A percentile compares a stretch with the other conserved stretches of the same genome.
phyloP scores from a whole-genome alignment of 768 basidiomycete genomes.

The Leccinum variicolor region DNA sequence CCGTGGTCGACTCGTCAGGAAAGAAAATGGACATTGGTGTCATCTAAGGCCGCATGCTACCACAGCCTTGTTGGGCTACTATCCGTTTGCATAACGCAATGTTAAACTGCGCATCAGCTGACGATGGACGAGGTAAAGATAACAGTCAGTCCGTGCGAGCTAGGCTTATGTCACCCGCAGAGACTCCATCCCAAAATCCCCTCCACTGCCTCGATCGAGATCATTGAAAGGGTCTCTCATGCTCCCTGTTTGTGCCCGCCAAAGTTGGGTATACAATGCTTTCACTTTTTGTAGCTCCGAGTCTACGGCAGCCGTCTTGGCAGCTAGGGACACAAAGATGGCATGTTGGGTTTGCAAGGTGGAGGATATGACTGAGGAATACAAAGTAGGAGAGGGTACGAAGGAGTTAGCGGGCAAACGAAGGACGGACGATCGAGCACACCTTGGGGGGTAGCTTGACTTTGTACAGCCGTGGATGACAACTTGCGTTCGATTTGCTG shows the following conservation, averaged over 20 bases:
- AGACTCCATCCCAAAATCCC: constrained; percentile 44
- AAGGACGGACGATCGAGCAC: constrained; percentile 3
- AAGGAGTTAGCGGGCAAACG: background rate
- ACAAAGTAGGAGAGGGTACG: too few relatives aligned
- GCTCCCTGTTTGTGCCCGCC: constrained; percentile 78
- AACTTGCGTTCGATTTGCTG: constrained; percentile 74
- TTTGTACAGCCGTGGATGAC: constrained; percentile 59
- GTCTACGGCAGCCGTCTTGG: constrained; percentile 70
- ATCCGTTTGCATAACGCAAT: background rate
- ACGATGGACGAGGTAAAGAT: background rate
- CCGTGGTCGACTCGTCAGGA: background rate
- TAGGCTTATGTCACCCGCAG: constrained; percentile 19
- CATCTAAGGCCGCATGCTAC: background rate
- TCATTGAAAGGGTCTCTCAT: constrained; percentile 79
- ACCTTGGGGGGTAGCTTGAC: constrained; percentile 77
- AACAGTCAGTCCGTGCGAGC: background rate
- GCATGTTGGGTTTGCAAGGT: constrained; percentile 79
- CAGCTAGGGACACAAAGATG: constrained; percentile 73
- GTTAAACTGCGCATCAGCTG: background rate
- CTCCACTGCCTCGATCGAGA: constrained; percentile 35
- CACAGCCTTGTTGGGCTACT: background rate
- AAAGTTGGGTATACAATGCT: constrained; percentile 68
- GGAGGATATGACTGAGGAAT: constrained; percentile 67
- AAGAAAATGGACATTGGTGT: background rate
- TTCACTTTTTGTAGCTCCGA: constrained; percentile 77